Conservation (phyloP, 2,329 filamentous ascomycete genomes). For the Metarhizium anisopliae region DNA sequence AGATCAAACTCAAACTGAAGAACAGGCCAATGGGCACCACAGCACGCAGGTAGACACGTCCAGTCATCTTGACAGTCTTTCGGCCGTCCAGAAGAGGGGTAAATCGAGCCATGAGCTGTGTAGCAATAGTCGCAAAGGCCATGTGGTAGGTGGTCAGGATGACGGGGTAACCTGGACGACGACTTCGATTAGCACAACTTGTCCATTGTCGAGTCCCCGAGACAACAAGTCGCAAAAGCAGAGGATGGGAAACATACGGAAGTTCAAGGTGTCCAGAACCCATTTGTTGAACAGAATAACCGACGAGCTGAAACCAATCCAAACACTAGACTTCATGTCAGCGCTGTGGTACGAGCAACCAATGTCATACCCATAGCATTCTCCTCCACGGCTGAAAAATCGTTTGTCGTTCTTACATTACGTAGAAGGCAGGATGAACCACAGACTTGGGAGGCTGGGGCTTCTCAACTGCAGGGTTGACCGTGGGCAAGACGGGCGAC, state of each 20-base stretch:
- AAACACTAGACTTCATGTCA: conserved; percentile 48
- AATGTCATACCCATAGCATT: neutral
- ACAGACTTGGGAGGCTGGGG: conserved; percentile 51
- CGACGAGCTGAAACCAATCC: conserved; percentile 87
- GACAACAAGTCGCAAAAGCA: conserved; percentile 1
- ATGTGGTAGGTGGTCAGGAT: conserved; percentile 95
- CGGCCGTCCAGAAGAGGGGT: conserved; percentile 86
- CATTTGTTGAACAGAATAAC: conserved; percentile 99
- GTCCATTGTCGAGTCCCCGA: neutral
- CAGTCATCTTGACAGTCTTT: conserved; percentile 96
- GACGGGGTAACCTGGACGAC: conserved; percentile 53
- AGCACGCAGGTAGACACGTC: conserved; percentile 81
- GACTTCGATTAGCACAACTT: neutral
- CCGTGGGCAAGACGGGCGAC: conserved; percentile 64
- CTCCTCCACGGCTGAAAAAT: neutral
- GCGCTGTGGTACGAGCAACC: neutral
- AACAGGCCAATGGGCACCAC: conserved; percentile 93
- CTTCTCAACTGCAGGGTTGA: conserved; percentile 71
- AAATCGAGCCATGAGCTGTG: conserved; percentile 83
- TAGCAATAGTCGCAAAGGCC: conserved; percentile 86
- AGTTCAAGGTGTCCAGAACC: conserved; percentile 78
- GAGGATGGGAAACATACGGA: conserved; percentile 37
- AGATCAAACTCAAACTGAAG: conserved; percentile 94
- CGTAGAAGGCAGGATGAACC: conserved; percentile 80
- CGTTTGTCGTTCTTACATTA: conserved; percentile 43